These are phyloP conservation scores for Deinandra increscens DNA, from an alignment of 129 eudicot genomes.

Conservation along the genomic window DNA sequence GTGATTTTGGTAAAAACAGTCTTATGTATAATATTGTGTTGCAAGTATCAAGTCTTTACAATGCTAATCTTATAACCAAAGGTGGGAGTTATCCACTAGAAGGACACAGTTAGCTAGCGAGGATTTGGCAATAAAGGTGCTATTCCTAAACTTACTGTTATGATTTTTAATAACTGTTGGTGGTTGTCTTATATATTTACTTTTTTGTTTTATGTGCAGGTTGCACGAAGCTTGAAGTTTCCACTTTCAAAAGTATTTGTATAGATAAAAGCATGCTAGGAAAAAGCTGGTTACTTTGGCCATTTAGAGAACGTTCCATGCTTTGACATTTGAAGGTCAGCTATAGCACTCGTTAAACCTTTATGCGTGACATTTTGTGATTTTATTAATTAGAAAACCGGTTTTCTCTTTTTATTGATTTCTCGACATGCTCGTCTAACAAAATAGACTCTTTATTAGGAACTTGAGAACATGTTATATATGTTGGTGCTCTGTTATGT, in stretches of 20 bases:
- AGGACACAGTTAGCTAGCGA: conserved; percentile 75
- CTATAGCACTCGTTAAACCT: too few species aligned
- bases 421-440: not conserved
- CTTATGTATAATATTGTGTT: conserved; percentile 70
- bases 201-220: conserved; percentile 55
- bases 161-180: not conserved
- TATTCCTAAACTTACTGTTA: not conserved
- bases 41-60: conserved; percentile 92
- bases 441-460: not conserved
- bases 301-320: not conserved
- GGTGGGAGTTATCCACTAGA: conserved; percentile 94
- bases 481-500: conserved; percentile 20
- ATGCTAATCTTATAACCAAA: conserved; percentile 79
- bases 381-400: too few species aligned
- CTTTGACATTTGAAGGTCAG: conserved; percentile 21
- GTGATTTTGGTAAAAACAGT: conserved; percentile 41
- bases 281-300: conserved; percentile 7
- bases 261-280: conserved; percentile 42
- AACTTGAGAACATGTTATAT: conserved; percentile 10
- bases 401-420: conserved; percentile 3
- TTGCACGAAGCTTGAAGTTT: conserved; percentile 92
- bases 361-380: not conserved
- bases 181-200: conserved; percentile 15
- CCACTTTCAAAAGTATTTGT: conserved; percentile 86
- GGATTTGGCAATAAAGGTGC: conserved; percentile 79